phyloP scores from a whole-genome alignment of 371 early-diverging fungal species.

The Mycotypha africana region DNA sequence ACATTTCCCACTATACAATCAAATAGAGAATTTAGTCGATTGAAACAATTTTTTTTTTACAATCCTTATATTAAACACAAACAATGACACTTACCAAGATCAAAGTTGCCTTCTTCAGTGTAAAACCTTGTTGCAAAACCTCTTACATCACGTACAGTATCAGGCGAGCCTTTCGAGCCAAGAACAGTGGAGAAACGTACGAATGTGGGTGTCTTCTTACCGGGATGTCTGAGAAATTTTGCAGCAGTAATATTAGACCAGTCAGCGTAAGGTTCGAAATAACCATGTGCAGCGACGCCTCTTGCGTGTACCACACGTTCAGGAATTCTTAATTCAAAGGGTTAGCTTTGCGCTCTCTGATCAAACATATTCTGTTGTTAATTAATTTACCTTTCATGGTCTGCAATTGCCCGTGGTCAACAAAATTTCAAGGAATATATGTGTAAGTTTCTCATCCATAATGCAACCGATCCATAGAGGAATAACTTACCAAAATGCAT shows the following conservation, averaged over 20 bases:
- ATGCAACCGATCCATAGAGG: too few species aligned
- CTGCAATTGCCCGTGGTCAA: neutral
- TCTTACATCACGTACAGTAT: constrained; percentile 52
- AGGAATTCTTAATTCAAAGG: constrained; percentile 32
- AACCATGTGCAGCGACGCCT: constrained; percentile 50
- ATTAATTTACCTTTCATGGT: constrained; percentile 17
- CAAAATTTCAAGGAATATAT: neutral
- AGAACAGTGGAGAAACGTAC: constrained; percentile 55
- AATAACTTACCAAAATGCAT: constrained; percentile 51
- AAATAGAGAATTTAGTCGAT: too few species aligned
- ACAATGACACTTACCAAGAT: constrained; percentile 10
- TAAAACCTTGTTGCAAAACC: constrained; percentile 61
- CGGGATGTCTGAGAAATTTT: constrained; percentile 25
- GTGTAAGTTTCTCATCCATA: too few species aligned
- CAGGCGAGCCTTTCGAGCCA: constrained; percentile 41
- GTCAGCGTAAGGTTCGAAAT: constrained; percentile 41
- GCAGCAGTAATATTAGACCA: constrained; percentile 44
- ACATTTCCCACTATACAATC: constrained; percentile 41
- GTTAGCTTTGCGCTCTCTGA: neutral
- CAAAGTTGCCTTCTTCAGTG: constrained; percentile 56
- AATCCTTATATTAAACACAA: too few species aligned
- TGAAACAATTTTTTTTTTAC: too few species aligned
- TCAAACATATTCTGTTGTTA: neutral
- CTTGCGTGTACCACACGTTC: constrained; percentile 54
- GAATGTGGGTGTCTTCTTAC: constrained; percentile 49